Evolutionary conservation across 2,329 filamentous ascomycete genomes (phyloP).

Genomic region (Lachnellula suecica): DNA sequence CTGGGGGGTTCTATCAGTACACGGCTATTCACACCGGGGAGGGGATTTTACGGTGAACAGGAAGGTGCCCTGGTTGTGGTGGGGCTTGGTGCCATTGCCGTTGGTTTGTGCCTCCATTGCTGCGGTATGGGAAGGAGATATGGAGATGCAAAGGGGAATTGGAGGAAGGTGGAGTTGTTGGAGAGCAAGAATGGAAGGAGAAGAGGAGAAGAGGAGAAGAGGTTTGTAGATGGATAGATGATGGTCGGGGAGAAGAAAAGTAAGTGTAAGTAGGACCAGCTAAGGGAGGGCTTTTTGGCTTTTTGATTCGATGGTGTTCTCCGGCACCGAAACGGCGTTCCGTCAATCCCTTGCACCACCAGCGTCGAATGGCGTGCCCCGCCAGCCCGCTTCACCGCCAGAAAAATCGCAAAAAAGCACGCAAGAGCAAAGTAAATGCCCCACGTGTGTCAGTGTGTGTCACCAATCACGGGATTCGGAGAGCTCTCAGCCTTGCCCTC

Average conservation of each 20-base stretch:
- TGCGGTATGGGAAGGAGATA: neutral
- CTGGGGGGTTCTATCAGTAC: constrained; percentile 36
- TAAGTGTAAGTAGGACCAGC: neutral
- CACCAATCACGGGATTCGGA: constrained; percentile 4
- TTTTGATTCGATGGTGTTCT: neutral
- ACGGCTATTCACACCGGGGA: constrained; percentile 6
- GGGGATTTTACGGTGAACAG: constrained; percentile 69
- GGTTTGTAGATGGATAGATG: neutral
- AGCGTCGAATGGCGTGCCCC: neutral
- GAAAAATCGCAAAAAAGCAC: neutral
- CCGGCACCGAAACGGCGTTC: neutral
- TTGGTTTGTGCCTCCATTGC: constrained; percentile 29
- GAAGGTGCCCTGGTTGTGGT: constrained; percentile 69
- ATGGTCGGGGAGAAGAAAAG: neutral
- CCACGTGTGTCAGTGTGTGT: neutral
- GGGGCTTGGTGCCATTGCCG: constrained; percentile 40
- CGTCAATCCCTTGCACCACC: neutral
- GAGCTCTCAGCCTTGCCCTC: neutral
- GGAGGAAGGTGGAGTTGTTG: neutral
- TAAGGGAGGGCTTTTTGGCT: neutral
- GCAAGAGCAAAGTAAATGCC: neutral
- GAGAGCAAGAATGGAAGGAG: too few relatives aligned
- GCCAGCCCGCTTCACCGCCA: neutral
- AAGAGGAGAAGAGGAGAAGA: constrained; percentile 8
- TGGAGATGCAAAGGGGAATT: constrained; percentile 1